Evolutionary conservation across 345 rosid genomes (phyloP).

Genomic region (Eucalyptus melliodora): DNA sequence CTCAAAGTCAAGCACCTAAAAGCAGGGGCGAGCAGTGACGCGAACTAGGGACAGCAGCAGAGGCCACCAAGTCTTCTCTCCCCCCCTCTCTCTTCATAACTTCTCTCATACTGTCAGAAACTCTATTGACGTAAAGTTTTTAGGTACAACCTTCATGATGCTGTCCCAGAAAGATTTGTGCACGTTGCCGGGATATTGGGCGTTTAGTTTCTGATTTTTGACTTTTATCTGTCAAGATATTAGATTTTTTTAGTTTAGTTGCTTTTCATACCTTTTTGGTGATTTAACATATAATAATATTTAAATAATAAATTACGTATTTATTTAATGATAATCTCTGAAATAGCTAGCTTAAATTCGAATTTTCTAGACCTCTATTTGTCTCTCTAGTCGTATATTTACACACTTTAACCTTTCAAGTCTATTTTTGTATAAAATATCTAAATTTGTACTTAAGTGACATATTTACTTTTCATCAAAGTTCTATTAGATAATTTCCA

Average conservation of each 20-base stretch:
- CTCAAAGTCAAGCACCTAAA: not conserved
- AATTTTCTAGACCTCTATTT: too few relatives aligned
- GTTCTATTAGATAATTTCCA: too few relatives aligned
- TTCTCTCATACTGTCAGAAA: not conserved
- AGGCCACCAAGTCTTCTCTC: not conserved
- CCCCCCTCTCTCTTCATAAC: not conserved
- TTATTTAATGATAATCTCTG: too few relatives aligned
- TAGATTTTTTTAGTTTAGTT: not conserved
- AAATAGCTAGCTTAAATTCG: not conserved
- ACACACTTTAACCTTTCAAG: too few relatives aligned
- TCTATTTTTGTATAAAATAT: too few relatives aligned
- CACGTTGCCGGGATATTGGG: not conserved
- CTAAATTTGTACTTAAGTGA: too few relatives aligned
- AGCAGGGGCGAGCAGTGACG: not conserved
- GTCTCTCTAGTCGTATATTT: rapidly evolving
- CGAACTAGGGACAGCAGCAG: not conserved
- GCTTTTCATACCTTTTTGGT: not conserved
- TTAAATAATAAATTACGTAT: rapidly evolving
- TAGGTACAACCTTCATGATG: not conserved
- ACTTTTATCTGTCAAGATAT: too few relatives aligned
- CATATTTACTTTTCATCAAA: too few relatives aligned
- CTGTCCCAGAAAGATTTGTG: not conserved
- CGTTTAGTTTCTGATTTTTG: not conserved
- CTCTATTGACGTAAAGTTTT: not conserved
- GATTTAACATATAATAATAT: too few relatives aligned